Evolutionary conservation across 2,329 filamentous ascomycete species (phyloP).

Genomic region (Akanthomyces muscarius): DNA sequence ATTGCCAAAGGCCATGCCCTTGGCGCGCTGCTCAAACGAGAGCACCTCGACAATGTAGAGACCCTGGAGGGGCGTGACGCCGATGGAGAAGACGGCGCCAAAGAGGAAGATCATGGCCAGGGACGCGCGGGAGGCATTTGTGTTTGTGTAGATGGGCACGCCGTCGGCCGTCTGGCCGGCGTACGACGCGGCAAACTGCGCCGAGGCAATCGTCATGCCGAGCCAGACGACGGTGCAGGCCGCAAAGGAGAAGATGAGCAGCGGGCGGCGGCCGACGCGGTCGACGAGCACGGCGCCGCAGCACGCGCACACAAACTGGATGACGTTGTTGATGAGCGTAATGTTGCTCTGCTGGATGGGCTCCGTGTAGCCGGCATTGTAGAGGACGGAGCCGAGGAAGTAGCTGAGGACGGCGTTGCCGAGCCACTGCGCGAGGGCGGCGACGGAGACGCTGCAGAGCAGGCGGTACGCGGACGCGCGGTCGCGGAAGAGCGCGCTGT

Average conservation of each 20-base stretch:
- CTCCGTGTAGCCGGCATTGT: conserved; percentile 41
- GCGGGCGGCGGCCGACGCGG: conserved; percentile 47
- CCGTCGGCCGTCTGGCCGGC: conserved; percentile 26
- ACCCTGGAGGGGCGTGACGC: conserved; percentile 32
- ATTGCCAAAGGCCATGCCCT: conserved; percentile 51
- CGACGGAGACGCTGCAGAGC: conserved; percentile 36
- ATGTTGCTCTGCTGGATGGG: conserved; percentile 40
- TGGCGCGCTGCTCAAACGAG: conserved; percentile 50
- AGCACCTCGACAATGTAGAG: conserved; percentile 52
- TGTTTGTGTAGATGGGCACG: conserved; percentile 26
- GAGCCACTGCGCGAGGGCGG: conserved; percentile 41
- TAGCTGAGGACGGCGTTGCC: conserved; percentile 39
- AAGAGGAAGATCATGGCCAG: conserved; percentile 51
- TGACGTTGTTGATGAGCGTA: conserved; percentile 41
- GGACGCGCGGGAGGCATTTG: conserved; percentile 38
- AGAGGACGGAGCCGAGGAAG: conserved; percentile 43
- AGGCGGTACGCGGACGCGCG: conserved; percentile 41
- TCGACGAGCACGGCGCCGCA: conserved; percentile 23
- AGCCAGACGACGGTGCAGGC: conserved; percentile 48
- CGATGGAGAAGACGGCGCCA: conserved; percentile 46
- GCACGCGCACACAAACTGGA: conserved; percentile 41
- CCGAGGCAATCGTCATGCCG: conserved; percentile 44
- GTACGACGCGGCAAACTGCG: conserved; percentile 33
- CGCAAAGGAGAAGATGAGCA: conserved; percentile 47
- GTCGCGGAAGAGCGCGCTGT: conserved; percentile 40